Base-by-base conservation (phyloP, 164 flowering plant genomes). In the Paratinospora sagittata region DNA sequence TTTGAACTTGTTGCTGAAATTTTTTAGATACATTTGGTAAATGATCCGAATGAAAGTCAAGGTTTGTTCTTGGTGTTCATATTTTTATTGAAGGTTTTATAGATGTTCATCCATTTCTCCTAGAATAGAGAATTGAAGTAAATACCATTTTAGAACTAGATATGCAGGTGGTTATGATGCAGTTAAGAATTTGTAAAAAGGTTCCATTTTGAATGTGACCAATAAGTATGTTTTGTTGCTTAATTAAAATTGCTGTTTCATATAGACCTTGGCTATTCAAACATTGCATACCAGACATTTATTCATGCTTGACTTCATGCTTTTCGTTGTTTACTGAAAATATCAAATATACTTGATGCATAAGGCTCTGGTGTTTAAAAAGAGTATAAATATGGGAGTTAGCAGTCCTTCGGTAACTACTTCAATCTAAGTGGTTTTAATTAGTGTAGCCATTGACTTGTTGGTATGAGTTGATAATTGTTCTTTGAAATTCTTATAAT, bases 401-500 rank as follows among this genome's bases (percentile, higher is more conserved):
- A 30, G 34, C 34, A 30, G 23, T 69, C 7, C 30, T 36, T 58
- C 6, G 5, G 2, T 21, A 34, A 5, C 6, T 0, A 21, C 21
- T 36, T 70, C 33, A 27, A 4, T 14, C n/a, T 70, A 23, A 16
- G 24, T 70, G 58, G 3, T 70, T 72, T 21, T 67, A 66, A 10
- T 52, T 49, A 49, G 45, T 73, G 27, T 1, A 65, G 30, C 45
- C 68, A 21, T 16, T 23, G 24, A 13, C 30, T 3, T 43, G 9
- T 19, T 58, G 0, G 13, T n/a, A 26, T 27, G 30, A 61, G n/a
- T 16, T 30, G 23, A 57, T 13, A 41, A 24, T 47, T 30, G 14
- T 66, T 62, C 34, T 34, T 73, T 74, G 23, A 55, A 70, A 30
- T 65, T 66, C 21, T 60, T 30, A 27, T 63, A 41, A 3, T 23